These are phyloP conservation scores for Parietaria judaica DNA, from an alignment of 306 rosid species.

Conservation along the genomic window DNA sequence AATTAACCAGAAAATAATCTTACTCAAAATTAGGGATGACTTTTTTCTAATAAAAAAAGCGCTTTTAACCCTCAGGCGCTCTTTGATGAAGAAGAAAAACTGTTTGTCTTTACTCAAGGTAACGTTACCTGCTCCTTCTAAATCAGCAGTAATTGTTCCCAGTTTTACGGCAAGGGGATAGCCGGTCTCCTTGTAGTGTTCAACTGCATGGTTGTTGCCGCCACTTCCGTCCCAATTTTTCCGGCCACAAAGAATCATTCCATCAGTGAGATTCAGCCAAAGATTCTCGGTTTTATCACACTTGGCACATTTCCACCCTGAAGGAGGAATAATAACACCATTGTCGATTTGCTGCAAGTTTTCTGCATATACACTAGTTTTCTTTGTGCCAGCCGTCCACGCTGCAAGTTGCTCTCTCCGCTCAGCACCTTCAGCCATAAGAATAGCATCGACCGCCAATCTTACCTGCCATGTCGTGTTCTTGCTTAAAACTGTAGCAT, in stretches of 20 bases:
- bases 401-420: slow-evolving; percentile 83
- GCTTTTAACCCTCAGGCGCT: no score
- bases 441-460: slow-evolving; percentile 80
- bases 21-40: not conserved
- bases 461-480: slow-evolving; percentile 54
- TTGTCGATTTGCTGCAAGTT: slow-evolving; percentile 72
- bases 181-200: slow-evolving; percentile 65
- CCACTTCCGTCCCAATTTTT: slow-evolving; percentile 94
- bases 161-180: slow-evolving; percentile 96
- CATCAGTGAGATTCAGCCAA: slow-evolving; percentile 92
- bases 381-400: slow-evolving; percentile 83
- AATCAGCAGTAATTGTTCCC: slow-evolving; percentile 92
- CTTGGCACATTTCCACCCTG: slow-evolving; percentile 84
- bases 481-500: not conserved
- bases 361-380: slow-evolving; percentile 50
- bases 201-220: slow-evolving; percentile 90
- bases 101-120: slow-evolving; percentile 8
- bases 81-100: not conserved
- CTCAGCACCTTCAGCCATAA: slow-evolving; percentile 78
- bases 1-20: slow-evolving; percentile 1
- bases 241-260: slow-evolving; percentile 85
- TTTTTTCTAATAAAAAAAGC: no score
- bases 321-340: slow-evolving; percentile 72
- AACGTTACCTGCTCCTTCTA: slow-evolving; percentile 88
- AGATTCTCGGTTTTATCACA: slow-evolving; percentile 90